Percentiles rank a stretch among this genome's conserved stretches.
Conservation (phyloP, 768 basidiomycete species). For the Pulveroboletus sp. region DNA sequence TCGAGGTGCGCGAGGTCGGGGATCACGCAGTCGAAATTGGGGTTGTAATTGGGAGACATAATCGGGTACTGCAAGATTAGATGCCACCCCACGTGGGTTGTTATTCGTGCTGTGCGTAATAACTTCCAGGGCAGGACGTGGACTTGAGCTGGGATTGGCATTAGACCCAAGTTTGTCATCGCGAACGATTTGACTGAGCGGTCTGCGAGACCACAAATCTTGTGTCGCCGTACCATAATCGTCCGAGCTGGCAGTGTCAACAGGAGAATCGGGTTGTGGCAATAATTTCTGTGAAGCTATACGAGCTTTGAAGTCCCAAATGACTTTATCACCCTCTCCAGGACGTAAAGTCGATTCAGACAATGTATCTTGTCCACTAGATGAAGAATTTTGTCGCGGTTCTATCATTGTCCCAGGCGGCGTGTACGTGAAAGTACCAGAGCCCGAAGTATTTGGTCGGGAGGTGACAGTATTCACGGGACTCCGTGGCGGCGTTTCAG, state of each 20-base stretch:
- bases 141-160: slow-evolving; percentile 16
- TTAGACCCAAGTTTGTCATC: slow-evolving; percentile 16
- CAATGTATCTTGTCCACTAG: slow-evolving; percentile 31
- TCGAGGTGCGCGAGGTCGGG: slow-evolving; percentile 26
- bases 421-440: slow-evolving; percentile 22
- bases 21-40: slow-evolving; percentile 15
- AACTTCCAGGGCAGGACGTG: slow-evolving; percentile 32
- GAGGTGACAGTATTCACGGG: slow-evolving; percentile 56
- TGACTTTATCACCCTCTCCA: slow-evolving; percentile 29
- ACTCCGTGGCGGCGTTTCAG: slow-evolving; percentile 60
- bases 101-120: slow-evolving; percentile 21
- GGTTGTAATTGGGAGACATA: slow-evolving; percentile 13
- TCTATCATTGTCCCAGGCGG: slow-evolving; percentile 28
- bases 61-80: slow-evolving; percentile 21
- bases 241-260: slow-evolving; percentile 24
- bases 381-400: slow-evolving; percentile 24
- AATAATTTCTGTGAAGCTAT: slow-evolving; percentile 15
- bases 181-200: slow-evolving; percentile 27
- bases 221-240: slow-evolving; percentile 30
- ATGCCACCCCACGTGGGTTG: slow-evolving; percentile 12
- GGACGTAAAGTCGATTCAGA: slow-evolving; percentile 34
- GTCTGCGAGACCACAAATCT: slow-evolving; percentile 32
- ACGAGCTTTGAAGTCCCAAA: slow-evolving; percentile 28
- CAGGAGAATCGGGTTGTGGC: slow-evolving; percentile 14
- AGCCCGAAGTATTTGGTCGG: slow-evolving; percentile 33